Conservation (phyloP, 179 eudicot species). For the Kewa caespitosa region DNA sequence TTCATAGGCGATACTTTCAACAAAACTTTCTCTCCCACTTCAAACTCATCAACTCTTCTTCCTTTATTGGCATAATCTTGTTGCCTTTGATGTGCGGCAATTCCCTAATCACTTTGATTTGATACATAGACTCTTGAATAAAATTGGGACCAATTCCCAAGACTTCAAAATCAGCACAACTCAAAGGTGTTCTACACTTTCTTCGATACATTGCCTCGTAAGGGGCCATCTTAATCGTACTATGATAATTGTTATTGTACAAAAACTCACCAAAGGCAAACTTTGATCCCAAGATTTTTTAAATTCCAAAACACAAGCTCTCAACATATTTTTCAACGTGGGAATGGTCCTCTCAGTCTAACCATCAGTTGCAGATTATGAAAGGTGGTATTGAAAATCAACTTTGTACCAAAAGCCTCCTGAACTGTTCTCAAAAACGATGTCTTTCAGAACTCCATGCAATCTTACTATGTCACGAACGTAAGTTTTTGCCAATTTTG, state of each 20-base stretch:
- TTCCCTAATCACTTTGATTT: background rate
- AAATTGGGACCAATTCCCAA: background rate
- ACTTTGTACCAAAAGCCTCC: background rate
- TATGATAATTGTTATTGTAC: background rate
- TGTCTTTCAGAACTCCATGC: background rate
- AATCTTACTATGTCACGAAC: background rate
- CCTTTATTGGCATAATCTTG: no score
- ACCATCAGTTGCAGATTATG: background rate
- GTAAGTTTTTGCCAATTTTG: background rate
- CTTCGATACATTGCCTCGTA: background rate
- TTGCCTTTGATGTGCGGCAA: background rate
- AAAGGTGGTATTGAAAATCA: background rate
- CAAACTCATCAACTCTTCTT: background rate
- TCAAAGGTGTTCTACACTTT: background rate
- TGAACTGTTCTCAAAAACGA: background rate
- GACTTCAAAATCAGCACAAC: background rate
- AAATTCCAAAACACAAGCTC: background rate
- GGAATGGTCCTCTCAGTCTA: background rate
- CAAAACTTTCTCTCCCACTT: background rate
- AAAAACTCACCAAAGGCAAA: background rate
- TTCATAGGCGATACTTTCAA: background rate
- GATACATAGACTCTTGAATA: background rate
- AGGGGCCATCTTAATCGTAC: background rate
- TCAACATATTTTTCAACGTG: background rate
- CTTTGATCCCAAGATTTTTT: background rate